Evolutionary conservation across 305 asterid genomes (phyloP).

Genomic region (Fraxinus sp.): DNA sequence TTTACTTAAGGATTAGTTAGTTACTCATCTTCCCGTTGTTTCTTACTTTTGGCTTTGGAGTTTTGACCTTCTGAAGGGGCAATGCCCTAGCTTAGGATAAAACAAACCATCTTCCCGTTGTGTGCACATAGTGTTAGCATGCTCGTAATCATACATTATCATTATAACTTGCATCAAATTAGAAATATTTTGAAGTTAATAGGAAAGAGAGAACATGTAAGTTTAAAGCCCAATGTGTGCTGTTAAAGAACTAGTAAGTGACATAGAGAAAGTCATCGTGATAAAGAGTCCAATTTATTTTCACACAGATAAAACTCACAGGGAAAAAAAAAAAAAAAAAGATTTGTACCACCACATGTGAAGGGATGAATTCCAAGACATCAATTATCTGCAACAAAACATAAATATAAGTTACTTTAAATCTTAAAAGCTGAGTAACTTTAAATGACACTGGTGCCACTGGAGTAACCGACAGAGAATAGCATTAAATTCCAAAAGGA

Average conservation of each 20-base stretch:
- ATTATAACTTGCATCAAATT: constrained; percentile 5
- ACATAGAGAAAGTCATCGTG: background rate
- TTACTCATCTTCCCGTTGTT: background rate
- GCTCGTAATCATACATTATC: constrained; percentile 1
- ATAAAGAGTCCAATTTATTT: constrained; percentile 5
- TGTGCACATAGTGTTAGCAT: background rate
- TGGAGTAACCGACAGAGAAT: background rate
- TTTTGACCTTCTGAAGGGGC: background rate
- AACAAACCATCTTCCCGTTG: background rate
- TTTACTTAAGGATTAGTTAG: background rate
- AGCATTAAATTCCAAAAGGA: constrained; percentile 16
- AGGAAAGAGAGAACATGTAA: background rate
- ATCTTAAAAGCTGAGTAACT: background rate
- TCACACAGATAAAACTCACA: background rate
- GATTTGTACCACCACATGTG: constrained; percentile 45
- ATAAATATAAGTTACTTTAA: constrained; percentile 14
- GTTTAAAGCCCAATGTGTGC: background rate
- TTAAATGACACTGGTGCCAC: background rate
- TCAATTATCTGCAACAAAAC: constrained; percentile 79
- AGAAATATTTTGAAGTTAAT: constrained; percentile 4
- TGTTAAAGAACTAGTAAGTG: background rate
- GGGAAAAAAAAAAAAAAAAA: constrained; percentile 2
- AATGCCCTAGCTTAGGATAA: background rate
- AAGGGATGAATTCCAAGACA: constrained; percentile 84
- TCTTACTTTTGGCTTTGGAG: background rate